Evolutionary conservation across 1,284 basidiomycete species (phyloP), one percentile per base, ranked within the genome.

Genomic region (Afroboletus lepidellus): DNA sequence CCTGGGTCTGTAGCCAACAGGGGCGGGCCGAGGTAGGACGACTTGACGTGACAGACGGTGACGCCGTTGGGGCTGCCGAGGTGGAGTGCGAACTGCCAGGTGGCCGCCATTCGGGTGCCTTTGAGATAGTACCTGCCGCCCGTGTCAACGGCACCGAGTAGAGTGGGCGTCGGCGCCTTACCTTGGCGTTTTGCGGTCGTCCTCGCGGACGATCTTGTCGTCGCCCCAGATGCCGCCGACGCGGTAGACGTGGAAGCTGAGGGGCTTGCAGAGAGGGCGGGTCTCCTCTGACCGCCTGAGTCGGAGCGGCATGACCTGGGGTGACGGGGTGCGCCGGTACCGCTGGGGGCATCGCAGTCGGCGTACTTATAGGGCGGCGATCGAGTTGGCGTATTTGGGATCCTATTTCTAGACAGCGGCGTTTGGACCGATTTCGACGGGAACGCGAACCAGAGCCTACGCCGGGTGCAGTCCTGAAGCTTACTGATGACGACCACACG

Each of bases 241-340:
- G 3, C 65, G 60, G 48, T 70, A 68, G 41, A 71, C 51, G 34
- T 71, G 69, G 16, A 68, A 46, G 42, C 50, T 57, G 44, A 58
- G 27, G 4, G 30, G 42, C 5, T 30, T 30, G 27, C 18, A 13
- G 25, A 21, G 13, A 5, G 57, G 55, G 18, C 13, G 46, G 5
- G 41, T n/a, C 5, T 48, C 56, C 15, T 27, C 33, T 8, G 47
- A 45, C 23, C 7, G 41, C 33, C 25, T 45, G 21, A 29, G 37
- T 39, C 29, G 48, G 46, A 52, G 43, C 4, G 25, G 21, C 41
- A 50, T 38, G 12, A 7, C n/a, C 1, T 4, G 23, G 8, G 16
- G 13, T 8, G 11, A 12, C n/a, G n/a, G n/a, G n/a, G n/a, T n/a
- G n/a, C n/a, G n/a, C n/a, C n/a, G n/a, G n/a, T n/a, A n/a, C n/a